Evolutionary conservation across 2,329 filamentous ascomycete genomes (phyloP).

Genomic region (Pestalotiopsis sp.): DNA sequence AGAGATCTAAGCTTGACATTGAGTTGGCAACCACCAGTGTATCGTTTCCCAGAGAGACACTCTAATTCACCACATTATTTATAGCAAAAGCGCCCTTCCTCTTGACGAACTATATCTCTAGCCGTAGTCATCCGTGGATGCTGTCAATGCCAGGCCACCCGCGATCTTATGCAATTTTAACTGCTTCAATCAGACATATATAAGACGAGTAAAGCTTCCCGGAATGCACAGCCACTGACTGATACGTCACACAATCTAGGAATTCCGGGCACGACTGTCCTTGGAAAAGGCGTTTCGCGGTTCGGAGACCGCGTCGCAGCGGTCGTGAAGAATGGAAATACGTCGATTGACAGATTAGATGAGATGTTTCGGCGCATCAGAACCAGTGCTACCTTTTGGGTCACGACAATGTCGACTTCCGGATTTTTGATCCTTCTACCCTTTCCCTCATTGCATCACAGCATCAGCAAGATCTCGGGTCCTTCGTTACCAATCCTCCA

Average conservation of each 20-base stretch:
- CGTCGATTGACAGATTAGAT: conserved; percentile 44
- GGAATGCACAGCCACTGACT: conserved; percentile 44
- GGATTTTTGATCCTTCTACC: conserved; percentile 59
- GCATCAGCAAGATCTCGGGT: background rate
- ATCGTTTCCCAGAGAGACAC: background rate
- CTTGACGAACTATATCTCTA: conserved; percentile 61
- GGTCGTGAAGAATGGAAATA: conserved; percentile 50
- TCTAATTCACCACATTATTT: background rate
- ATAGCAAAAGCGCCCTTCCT: background rate
- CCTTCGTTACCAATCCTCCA: background rate
- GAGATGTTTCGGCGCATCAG: conserved; percentile 77
- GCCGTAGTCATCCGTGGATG: conserved; percentile 52
- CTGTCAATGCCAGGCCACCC: conserved; percentile 29
- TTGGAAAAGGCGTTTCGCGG: conserved; percentile 68
- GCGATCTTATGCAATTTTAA: conserved; percentile 49
- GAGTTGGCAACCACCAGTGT: background rate
- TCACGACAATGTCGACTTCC: conserved; percentile 45
- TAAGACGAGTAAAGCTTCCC: conserved; percentile 42
- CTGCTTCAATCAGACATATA: conserved; percentile 49
- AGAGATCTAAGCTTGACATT: background rate
- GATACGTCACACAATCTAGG: conserved; percentile 45
- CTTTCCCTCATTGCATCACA: background rate
- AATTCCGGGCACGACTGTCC: conserved; percentile 53
- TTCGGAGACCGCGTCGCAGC: conserved; percentile 63
- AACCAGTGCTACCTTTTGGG: conserved; percentile 71